These are phyloP conservation scores for Penicillium mononematosum DNA, from an alignment of 495 filamentous ascomycete genomes.

Conservation along the genomic window DNA sequence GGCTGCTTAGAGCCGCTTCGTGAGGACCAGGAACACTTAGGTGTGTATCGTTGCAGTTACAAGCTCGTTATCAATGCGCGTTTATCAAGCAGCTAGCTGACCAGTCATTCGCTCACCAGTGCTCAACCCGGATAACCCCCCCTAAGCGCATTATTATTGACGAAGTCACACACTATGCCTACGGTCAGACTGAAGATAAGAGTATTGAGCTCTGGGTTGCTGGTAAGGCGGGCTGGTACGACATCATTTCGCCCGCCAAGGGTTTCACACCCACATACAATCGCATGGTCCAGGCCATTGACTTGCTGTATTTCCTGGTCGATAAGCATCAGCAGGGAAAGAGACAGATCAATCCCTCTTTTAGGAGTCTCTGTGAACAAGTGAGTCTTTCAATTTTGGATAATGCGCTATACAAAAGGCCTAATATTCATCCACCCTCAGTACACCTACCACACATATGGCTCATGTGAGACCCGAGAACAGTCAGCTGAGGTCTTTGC, in stretches of 20 bases:
- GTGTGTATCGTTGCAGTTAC: slow-evolving; percentile 31
- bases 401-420: neutral
- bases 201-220: slow-evolving; percentile 70
- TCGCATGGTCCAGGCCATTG: slow-evolving; percentile 66
- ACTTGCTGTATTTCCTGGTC: slow-evolving; percentile 65
- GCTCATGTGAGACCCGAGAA: slow-evolving; percentile 45
- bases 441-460: slow-evolving; percentile 47
- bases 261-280: slow-evolving; percentile 61
- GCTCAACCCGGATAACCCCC: slow-evolving; percentile 45
- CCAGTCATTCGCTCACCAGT: slow-evolving; percentile 30
- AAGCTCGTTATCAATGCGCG: slow-evolving; percentile 16
- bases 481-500: slow-evolving; percentile 53
- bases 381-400: slow-evolving; percentile 29
- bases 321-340: slow-evolving; percentile 47
- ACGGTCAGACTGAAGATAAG: slow-evolving; percentile 62
- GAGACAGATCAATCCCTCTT: slow-evolving; percentile 38
- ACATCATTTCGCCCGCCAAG: slow-evolving; percentile 58
- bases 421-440: slow-evolving; percentile 20
- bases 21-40: slow-evolving; percentile 41
- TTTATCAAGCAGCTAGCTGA: slow-evolving; percentile 28
- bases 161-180: slow-evolving; percentile 64
- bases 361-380: slow-evolving; percentile 45
- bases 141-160: slow-evolving; percentile 62
- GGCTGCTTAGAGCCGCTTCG: slow-evolving; percentile 51
- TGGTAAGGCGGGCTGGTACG: slow-evolving; percentile 77